phyloP scores from a whole-genome alignment of 2,329 filamentous ascomycete genomes.

The Paecilomyces formosus region DNA sequence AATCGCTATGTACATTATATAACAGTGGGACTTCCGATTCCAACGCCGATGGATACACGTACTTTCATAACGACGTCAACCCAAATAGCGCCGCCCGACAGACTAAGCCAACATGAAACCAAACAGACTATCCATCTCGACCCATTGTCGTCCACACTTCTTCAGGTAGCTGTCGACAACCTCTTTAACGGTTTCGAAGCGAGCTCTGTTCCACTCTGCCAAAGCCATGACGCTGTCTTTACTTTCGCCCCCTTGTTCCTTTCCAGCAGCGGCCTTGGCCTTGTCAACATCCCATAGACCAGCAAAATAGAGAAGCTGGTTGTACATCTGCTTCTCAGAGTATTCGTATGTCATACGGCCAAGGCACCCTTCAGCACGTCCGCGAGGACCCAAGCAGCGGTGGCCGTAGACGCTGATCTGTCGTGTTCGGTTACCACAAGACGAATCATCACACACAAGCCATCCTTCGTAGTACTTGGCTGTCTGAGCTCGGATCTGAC shows the following conservation, averaged over 20 bases:
- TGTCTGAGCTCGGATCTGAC: conserved; percentile 69
- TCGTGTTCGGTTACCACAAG: conserved; percentile 78
- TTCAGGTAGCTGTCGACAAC: conserved; percentile 79
- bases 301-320: conserved; percentile 84
- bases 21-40: not conserved
- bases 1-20: not conserved
- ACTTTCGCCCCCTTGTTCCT: conserved; percentile 45
- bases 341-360: conserved; percentile 87
- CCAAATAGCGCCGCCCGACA: conserved; percentile 6
- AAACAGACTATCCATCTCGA: conserved; percentile 87
- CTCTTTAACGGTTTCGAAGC: conserved; percentile 68
- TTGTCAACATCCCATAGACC: conserved; percentile 85
- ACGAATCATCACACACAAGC: conserved; percentile 82
- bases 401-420: conserved; percentile 91
- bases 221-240: conserved; percentile 62
- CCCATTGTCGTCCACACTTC: conserved; percentile 86
- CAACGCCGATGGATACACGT: not conserved
- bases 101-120: conserved; percentile 45
- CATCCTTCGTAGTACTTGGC: conserved; percentile 86
- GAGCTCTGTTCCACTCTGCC: conserved; percentile 71
- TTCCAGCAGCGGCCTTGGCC: conserved; percentile 50
- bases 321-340: conserved; percentile 84
- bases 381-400: conserved; percentile 79
- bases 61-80: not conserved
- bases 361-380: conserved; percentile 73